A percentile compares a stretch with the other conserved stretches of the same genome.
Conservation (phyloP, 116 monocot genomes). For the Dioscorea cayenensis region DNA sequence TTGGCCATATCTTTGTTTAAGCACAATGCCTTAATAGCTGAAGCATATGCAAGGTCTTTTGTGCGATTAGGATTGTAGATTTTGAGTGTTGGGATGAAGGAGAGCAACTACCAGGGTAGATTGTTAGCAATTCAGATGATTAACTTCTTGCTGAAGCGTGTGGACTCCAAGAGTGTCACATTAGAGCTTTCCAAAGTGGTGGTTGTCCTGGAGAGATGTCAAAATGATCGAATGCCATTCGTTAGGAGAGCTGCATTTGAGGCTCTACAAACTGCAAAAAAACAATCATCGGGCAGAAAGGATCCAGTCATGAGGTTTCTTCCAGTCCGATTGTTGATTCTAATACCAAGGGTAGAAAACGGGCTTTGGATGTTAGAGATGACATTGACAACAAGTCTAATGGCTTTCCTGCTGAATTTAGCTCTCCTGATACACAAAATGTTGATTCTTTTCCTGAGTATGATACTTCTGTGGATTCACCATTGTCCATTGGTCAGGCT, state of each 20-base stretch:
- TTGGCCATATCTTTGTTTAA: constrained; percentile 56
- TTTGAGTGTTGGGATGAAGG: constrained; percentile 27
- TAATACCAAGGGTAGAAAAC: constrained; percentile 18
- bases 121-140: constrained; percentile 89
- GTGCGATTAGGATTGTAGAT: constrained; percentile 68
- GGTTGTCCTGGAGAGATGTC: constrained; percentile 69
- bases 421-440: constrained; percentile 74
- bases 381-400: background rate
- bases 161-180: constrained; percentile 58
- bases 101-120: constrained; percentile 74
- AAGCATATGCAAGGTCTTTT: constrained; percentile 74
- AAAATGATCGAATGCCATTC: constrained; percentile 68
- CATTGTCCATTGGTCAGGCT: constrained; percentile 34
- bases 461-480: constrained; percentile 39
- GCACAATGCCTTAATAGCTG: constrained; percentile 48
- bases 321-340: constrained; percentile 30
- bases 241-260: constrained; percentile 75
- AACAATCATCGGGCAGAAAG: constrained; percentile 30
- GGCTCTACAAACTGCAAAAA: constrained; percentile 59
- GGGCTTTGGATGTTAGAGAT: constrained; percentile 12
- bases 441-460: constrained; percentile 52
- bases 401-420: constrained; percentile 21
- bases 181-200: constrained; percentile 54
- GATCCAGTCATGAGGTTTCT: constrained; percentile 18
- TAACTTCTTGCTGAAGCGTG: constrained; percentile 88